Base-by-base conservation (phyloP, 352 stramenopile genomes). In the Phytopythium ostracodes region DNA sequence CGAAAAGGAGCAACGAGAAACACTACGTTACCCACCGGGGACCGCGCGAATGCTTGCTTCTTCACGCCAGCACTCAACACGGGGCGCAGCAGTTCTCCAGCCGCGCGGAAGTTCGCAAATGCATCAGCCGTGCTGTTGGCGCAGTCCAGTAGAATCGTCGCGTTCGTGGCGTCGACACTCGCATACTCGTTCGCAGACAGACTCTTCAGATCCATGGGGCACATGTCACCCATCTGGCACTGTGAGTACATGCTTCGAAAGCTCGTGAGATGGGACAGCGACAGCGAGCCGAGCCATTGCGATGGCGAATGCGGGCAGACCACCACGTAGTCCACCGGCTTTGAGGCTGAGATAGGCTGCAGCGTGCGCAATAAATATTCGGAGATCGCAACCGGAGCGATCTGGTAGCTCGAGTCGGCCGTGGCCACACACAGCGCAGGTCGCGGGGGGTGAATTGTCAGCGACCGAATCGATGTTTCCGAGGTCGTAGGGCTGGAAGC, bases 291-390 rank as follows among this genome's bases (percentile, higher is more conserved):
- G 10, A 92, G 75, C 84, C 84, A 92, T 46, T 92, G 76, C 1
- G 74, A 77, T 2, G 78, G 84, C 60, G 84, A 87, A 4, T 86
- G 74, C 6, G 84, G 84, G 31, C 84, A 92, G 31, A 92, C 71
- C 36, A 92, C 77, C 15, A 78, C 79, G 56, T 90, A 92, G 53
- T 92, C 82, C 31, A 91, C 63, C 27, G 79, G 79, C 63, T 92
- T 92, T 1, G 77, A 69, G 10, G 72, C 71, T 20, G 75, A 71
- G 11, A 91, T 72, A 2, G 84, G 84, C 53, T 90, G 76, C n/a
- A 92, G 72, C 60, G 75, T 70, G 38, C 84, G 84, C 60, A 92
- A 79, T 74, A 79, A 70, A 76, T 84, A 91, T 76, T 91, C 84
- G 31, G 84, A 89, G 64, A 92, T 64, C n/a, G 79, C 52, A 27